Evolutionary conservation across 2,329 filamentous ascomycete species (phyloP).

Genomic region (Colletotrichum eremochloae): DNA sequence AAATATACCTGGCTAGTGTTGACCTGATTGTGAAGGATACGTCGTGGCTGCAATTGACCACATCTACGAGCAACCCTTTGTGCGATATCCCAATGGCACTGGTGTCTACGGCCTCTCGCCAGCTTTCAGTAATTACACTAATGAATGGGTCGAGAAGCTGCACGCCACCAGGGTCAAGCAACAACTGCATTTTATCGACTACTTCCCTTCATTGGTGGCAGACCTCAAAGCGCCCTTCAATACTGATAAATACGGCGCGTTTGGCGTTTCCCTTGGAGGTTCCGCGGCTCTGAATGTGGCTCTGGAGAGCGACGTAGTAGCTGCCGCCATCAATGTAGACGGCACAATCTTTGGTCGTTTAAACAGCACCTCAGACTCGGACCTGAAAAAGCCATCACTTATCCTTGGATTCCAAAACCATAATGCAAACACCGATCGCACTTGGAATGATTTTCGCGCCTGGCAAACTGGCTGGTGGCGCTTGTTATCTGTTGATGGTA

Average conservation of each 20-base stretch:
- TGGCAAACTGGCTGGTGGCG: constrained; percentile 41
- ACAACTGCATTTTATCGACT: constrained; percentile 43
- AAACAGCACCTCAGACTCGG: constrained; percentile 40
- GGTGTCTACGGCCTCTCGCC: constrained; percentile 44
- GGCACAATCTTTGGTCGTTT: constrained; percentile 38
- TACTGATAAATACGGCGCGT: constrained; percentile 40
- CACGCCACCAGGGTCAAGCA: constrained; percentile 44
- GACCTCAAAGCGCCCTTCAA: constrained; percentile 41
- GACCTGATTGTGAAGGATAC: constrained; percentile 45
- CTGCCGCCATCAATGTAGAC: constrained; percentile 46
- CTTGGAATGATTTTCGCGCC: constrained; percentile 33
- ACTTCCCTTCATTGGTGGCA: constrained; percentile 39
- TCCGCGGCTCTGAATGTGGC: constrained; percentile 43
- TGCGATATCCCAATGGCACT: constrained; percentile 48
- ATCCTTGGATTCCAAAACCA: constrained; percentile 44
- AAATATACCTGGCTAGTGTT: background rate
- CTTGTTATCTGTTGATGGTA: constrained; percentile 31
- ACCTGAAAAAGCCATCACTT: constrained; percentile 44
- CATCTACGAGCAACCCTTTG: constrained; percentile 48
- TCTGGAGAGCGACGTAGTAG: constrained; percentile 33
- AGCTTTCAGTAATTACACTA: constrained; percentile 25
- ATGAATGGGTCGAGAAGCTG: constrained; percentile 25
- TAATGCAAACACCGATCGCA: constrained; percentile 26
- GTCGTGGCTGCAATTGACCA: constrained; percentile 47
- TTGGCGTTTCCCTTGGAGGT: constrained; percentile 46